phyloP scores from a whole-genome alignment of 495 filamentous ascomycete species.

The Annulohypoxylon stygium region DNA sequence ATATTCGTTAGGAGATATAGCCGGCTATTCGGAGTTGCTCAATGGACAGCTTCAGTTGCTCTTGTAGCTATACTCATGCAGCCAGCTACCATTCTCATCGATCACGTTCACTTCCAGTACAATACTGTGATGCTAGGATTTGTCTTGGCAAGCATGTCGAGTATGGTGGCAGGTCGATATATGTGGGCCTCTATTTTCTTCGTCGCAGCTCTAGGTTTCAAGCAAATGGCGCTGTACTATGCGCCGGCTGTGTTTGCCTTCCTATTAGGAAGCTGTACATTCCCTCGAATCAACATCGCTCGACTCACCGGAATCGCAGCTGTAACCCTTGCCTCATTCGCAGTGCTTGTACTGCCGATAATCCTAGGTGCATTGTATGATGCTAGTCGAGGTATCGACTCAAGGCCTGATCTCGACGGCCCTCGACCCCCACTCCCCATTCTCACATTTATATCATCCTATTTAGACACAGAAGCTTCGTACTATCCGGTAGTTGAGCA shows the following conservation, averaged over 20 bases:
- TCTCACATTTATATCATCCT: constrained; percentile 68
- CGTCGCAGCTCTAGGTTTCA: constrained; percentile 92
- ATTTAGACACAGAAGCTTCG: constrained; percentile 71
- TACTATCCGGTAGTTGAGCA: constrained; percentile 82
- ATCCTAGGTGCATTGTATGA: constrained; percentile 74
- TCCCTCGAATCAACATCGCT: constrained; percentile 75
- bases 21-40: constrained; percentile 73
- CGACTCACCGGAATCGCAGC: constrained; percentile 81
- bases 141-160: constrained; percentile 85
- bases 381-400: constrained; percentile 63
- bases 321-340: constrained; percentile 79
- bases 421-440: constrained; percentile 68
- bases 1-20: constrained; percentile 85
- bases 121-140: constrained; percentile 98
- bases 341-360: constrained; percentile 79
- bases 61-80: constrained; percentile 93
- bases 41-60: constrained; percentile 85
- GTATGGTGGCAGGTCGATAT: constrained; percentile 84
- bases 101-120: constrained; percentile 99
- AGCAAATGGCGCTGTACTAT: constrained; percentile 99
- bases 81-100: constrained; percentile 89
- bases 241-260: constrained; percentile 93
- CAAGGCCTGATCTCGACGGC: constrained; percentile 62
- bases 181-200: constrained; percentile 95
- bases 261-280: constrained; percentile 85